phyloP scores from a whole-genome alignment of 352 stramenopile species.

The Pseudoperonospora humuli region DNA sequence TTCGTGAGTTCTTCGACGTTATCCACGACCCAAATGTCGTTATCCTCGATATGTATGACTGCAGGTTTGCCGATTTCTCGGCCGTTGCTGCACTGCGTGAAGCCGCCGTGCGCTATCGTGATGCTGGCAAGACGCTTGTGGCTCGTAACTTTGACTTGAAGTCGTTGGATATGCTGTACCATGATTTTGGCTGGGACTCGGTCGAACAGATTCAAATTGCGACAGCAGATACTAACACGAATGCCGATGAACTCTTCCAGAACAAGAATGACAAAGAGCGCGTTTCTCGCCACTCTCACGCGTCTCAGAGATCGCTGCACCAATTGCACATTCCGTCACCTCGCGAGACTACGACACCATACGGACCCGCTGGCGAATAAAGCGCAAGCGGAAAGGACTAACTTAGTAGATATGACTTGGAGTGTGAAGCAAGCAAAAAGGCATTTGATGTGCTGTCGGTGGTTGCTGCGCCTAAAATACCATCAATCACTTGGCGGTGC shows the following conservation, averaged over 20 bases:
- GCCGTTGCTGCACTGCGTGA: constrained; percentile 75
- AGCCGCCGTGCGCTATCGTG: constrained; percentile 53
- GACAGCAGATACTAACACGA: constrained; percentile 7
- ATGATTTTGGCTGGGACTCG: constrained; percentile 48
- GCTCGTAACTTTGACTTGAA: constrained; percentile 53
- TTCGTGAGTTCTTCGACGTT: constrained; percentile 75
- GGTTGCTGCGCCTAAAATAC: neutral
- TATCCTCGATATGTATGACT: constrained; percentile 70
- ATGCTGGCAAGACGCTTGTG: constrained; percentile 67
- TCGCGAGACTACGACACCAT: constrained; percentile 13
- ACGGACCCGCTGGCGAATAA: constrained; percentile 16
- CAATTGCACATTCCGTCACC: constrained; percentile 24
- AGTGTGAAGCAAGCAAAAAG: neutral
- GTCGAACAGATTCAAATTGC: constrained; percentile 31
- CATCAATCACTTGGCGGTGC: neutral
- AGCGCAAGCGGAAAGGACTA: neutral
- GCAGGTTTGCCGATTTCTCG: constrained; percentile 78
- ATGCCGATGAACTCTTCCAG: constrained; percentile 16
- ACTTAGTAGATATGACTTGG: neutral
- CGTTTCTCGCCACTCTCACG: constrained; percentile 11
- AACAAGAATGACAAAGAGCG: constrained; percentile 21
- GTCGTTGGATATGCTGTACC: constrained; percentile 43
- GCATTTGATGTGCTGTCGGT: neutral
- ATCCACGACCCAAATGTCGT: constrained; percentile 53
- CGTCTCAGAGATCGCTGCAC: constrained; percentile 19